A percentile compares a stretch with the other conserved stretches of the same genome.
Evolutionary conservation across 2,329 filamentous ascomycete species (phyloP).

Genomic region (Diaporthe citriasiana): DNA sequence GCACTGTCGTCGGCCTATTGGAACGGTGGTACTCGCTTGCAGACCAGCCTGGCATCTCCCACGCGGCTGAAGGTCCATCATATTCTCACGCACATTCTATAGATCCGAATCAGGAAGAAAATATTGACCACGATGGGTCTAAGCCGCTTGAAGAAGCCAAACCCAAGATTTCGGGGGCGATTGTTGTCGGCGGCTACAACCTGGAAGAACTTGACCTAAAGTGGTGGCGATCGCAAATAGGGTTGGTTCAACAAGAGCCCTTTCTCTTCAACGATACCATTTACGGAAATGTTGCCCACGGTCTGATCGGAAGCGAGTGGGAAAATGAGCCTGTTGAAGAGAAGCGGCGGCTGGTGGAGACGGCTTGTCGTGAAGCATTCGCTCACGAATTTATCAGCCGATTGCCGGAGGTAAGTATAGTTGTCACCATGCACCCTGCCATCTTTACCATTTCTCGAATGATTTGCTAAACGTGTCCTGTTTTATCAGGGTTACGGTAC

Average conservation of each 20-base stretch:
- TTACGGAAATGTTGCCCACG: slow-evolving; percentile 67
- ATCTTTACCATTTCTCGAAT: neutral
- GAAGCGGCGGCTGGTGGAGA: slow-evolving; percentile 69
- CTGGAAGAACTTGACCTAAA: slow-evolving; percentile 68
- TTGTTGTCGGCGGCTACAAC: slow-evolving; percentile 27
- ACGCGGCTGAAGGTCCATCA: neutral
- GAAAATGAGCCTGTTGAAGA: slow-evolving; percentile 54
- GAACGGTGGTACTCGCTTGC: slow-evolving; percentile 74
- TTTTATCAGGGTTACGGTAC: slow-evolving; percentile 72
- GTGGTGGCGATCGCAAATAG: slow-evolving; percentile 67
- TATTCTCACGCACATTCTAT: neutral
- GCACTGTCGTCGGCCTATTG: slow-evolving; percentile 79
- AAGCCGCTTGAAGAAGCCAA: slow-evolving; percentile 61
- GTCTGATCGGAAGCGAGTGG: slow-evolving; percentile 60
- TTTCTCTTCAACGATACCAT: slow-evolving; percentile 62
- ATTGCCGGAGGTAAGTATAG: slow-evolving; percentile 64
- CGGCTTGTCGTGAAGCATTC: slow-evolving; percentile 77
- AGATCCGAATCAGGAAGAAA: neutral
- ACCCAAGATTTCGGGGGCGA: neutral
- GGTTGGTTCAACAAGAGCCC: slow-evolving; percentile 58
- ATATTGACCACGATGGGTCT: slow-evolving; percentile 55
- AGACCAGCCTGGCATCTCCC: neutral
- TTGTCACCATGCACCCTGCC: neutral
- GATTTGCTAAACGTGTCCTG: slow-evolving; percentile 40
- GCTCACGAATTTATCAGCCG: slow-evolving; percentile 78